Conservation (phyloP, 768 basidiomycete genomes). For the Daedalea quercina region DNA sequence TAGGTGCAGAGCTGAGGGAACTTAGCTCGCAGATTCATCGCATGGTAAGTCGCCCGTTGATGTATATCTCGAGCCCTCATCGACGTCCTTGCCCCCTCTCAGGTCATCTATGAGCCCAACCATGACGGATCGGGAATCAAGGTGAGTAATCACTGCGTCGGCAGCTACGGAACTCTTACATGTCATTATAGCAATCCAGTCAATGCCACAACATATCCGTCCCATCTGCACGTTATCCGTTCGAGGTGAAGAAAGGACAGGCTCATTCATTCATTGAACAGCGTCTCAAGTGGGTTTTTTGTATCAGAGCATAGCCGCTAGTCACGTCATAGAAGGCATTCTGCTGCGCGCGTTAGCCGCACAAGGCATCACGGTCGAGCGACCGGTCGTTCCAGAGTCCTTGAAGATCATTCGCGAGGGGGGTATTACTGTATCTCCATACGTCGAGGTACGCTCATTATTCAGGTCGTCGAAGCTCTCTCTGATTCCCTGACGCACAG, state of each 20-base stretch:
- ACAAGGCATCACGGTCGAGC: conserved; percentile 28
- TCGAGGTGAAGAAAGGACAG: neutral
- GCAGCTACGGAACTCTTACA: neutral
- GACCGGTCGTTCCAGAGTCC: conserved; percentile 34
- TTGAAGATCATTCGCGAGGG: conserved; percentile 21
- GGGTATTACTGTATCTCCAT: neutral
- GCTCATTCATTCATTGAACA: neutral
- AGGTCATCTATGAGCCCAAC: conserved; percentile 18
- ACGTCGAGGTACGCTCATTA: neutral
- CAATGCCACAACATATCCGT: neutral
- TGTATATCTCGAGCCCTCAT: neutral
- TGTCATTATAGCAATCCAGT: neutral
- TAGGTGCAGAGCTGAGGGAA: too few relatives aligned
- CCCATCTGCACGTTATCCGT: neutral
- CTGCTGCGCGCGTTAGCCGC: conserved; percentile 35
- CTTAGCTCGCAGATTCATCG: neutral
- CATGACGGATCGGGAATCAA: conserved; percentile 22
- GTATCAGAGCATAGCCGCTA: neutral
- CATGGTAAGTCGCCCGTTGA: neutral
- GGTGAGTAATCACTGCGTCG: conserved; percentile 11
- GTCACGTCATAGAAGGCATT: neutral
- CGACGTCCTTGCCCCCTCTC: conserved; percentile 21
- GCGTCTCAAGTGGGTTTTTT: neutral
- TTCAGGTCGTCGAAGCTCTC: too few relatives aligned
- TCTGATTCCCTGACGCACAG: neutral